Evolutionary conservation across 176 grass and related monocot genomes (phyloP).

Genomic region (barley (Hordeum vulgare)): DNA sequence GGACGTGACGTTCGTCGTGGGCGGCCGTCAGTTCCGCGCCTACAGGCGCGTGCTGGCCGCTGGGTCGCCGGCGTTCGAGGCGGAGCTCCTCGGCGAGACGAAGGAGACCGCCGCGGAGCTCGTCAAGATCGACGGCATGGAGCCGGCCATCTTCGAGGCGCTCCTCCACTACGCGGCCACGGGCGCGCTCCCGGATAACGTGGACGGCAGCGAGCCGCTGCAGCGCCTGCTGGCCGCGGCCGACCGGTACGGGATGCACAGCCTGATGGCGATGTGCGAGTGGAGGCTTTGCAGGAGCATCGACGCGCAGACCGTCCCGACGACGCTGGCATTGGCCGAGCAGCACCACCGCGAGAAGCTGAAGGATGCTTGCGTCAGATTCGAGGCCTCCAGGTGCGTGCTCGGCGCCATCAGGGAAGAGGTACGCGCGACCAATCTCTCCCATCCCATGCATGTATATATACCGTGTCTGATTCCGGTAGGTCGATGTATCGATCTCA

Average conservation of each 20-base stretch:
- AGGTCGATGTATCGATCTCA: not conserved
- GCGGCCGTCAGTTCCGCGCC: not conserved
- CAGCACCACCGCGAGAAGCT: not conserved
- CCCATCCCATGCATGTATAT: no score
- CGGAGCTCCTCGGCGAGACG: constrained; percentile 14
- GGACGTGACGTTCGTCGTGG: not conserved
- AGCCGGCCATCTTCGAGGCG: not conserved
- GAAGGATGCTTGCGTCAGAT: not conserved
- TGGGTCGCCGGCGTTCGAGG: not conserved
- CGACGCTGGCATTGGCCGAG: not conserved
- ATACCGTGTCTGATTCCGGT: no score
- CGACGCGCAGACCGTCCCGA: not conserved
- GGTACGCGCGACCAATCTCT: no score
- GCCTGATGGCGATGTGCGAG: not conserved
- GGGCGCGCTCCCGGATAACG: not conserved
- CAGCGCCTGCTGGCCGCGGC: not conserved
- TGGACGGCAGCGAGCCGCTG: not conserved
- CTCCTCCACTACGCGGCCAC: not conserved
- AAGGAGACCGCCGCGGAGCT: not conserved
- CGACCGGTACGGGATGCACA: constrained; percentile 1
- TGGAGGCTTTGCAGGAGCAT: not conserved
- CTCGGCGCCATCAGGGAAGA: no score
- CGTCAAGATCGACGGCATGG: constrained; percentile 7
- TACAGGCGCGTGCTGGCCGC: not conserved
- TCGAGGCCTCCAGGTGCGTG: not conserved